Percentiles rank a stretch among this genome's conserved stretches.
phyloP scores from a whole-genome alignment of 2,329 filamentous ascomycete species.

The Fusarium sp. region DNA sequence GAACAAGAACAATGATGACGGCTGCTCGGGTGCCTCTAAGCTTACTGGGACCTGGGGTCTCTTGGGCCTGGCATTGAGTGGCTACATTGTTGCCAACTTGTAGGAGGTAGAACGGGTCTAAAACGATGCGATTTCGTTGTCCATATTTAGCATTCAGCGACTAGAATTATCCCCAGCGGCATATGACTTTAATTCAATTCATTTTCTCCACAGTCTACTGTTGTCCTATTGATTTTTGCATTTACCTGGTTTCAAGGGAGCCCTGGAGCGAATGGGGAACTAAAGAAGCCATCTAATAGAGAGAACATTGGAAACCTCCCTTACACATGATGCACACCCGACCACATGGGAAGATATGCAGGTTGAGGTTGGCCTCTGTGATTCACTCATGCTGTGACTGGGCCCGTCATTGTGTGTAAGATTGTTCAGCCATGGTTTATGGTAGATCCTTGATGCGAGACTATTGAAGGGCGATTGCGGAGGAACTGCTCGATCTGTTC shows the following conservation, averaged over 20 bases:
- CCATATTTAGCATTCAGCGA: neutral
- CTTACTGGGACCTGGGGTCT: slow-evolving; percentile 8
- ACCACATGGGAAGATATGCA: neutral
- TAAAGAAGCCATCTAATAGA: neutral
- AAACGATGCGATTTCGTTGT: neutral
- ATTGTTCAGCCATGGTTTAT: neutral
- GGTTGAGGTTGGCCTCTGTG: neutral
- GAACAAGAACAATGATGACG: neutral
- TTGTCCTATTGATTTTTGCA: neutral
- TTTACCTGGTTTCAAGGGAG: neutral
- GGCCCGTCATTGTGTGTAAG: neutral
- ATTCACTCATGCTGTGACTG: neutral
- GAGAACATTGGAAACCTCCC: neutral
- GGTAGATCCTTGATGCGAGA: neutral
- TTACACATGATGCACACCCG: neutral
- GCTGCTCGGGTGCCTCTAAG: slow-evolving; percentile 15
- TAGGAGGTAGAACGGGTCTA: neutral
- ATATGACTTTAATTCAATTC: neutral
- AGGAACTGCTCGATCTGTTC: neutral
- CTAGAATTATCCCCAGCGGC: neutral
- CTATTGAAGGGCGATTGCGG: neutral
- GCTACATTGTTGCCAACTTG: slow-evolving; percentile 12
- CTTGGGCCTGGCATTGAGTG: slow-evolving; percentile 12
- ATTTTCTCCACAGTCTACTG: neutral
- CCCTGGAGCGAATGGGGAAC: neutral